A percentile compares a stretch with the other conserved stretches of the same genome.
Conservation (phyloP, 805 yeast genomes). For the Kodamaea sagamina region DNA sequence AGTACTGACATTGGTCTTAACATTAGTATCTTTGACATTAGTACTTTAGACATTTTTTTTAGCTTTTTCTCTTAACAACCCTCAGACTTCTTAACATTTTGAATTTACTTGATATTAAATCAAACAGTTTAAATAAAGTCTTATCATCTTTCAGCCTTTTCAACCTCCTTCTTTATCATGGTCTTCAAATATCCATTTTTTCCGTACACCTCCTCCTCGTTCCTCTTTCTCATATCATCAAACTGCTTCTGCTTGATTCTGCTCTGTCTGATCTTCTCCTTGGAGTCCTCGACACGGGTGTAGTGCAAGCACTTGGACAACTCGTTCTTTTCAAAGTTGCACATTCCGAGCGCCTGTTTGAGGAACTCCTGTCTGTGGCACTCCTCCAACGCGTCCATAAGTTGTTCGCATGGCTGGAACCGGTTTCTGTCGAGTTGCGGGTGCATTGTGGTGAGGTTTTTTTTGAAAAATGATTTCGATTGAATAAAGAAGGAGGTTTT, state of each 20-base stretch:
- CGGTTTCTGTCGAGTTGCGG: constrained; percentile 47
- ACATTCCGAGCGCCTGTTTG: constrained; percentile 73
- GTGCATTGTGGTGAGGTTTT: constrained; percentile 31
- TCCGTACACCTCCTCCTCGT: constrained; percentile 79
- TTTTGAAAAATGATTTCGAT: neutral
- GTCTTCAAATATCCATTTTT: constrained; percentile 69
- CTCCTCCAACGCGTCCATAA: constrained; percentile 84
- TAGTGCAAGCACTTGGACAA: constrained; percentile 77
- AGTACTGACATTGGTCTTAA: no score
- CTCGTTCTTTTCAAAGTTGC: constrained; percentile 82
- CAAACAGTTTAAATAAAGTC: no score
- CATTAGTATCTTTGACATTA: no score
- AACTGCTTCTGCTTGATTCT: constrained; percentile 56
- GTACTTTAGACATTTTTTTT: no score
- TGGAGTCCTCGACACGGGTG: constrained; percentile 66
- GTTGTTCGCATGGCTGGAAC: constrained; percentile 64
- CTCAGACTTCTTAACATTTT: no score
- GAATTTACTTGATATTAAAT: constrained; percentile 37
- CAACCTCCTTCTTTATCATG: constrained; percentile 48
- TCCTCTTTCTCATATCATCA: constrained; percentile 57
- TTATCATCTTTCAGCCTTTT: constrained; percentile 43
- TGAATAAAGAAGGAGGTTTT: neutral
- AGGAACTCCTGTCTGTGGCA: constrained; percentile 76
- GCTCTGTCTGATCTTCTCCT: constrained; percentile 53
- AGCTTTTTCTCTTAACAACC: no score